Conservation (phyloP, 2,329 filamentous ascomycete genomes). For the Aplosporella prunicola region DNA sequence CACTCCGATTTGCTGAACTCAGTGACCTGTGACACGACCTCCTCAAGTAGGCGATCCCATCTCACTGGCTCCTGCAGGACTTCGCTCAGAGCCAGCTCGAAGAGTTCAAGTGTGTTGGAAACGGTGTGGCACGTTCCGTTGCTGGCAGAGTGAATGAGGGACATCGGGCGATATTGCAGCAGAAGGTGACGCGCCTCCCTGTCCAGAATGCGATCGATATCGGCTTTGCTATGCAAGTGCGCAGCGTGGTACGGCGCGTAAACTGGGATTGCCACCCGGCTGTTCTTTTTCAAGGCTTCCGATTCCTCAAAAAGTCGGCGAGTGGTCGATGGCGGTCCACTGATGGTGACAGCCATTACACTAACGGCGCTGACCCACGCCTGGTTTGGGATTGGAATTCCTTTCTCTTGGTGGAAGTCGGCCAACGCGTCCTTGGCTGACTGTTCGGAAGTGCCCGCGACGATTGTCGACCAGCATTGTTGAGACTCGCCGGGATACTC, state of each 20-base stretch:
- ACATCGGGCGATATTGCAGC: conserved; percentile 32
- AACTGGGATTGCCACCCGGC: conserved; percentile 45
- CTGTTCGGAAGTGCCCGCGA: conserved; percentile 47
- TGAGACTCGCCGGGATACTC: conserved; percentile 46
- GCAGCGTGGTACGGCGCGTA: conserved; percentile 51
- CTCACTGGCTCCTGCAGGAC: conserved; percentile 39
- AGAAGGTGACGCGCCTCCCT: conserved; percentile 31
- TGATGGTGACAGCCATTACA: conserved; percentile 50
- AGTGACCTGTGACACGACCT: conserved; percentile 39
- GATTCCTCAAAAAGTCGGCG: conserved; percentile 42
- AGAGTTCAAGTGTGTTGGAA: conserved; percentile 37
- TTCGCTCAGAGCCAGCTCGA: conserved; percentile 34
- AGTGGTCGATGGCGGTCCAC: conserved; percentile 47
- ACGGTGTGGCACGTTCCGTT: conserved; percentile 38
- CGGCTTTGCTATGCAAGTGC: conserved; percentile 43
- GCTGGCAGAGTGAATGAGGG: conserved; percentile 38
- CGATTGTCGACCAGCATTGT: conserved; percentile 58
- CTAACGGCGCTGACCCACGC: conserved; percentile 53
- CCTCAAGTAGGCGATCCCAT: conserved; percentile 41
- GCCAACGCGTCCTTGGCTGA: conserved; percentile 43
- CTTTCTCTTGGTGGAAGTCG: conserved; percentile 49
- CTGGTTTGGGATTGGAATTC: conserved; percentile 41
- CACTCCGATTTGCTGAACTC: conserved; percentile 30
- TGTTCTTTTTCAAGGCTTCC: conserved; percentile 39
- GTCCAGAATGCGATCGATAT: conserved; percentile 43